Conservation (phyloP, 495 filamentous ascomycete species). For the Endocarpon pusillum region DNA sequence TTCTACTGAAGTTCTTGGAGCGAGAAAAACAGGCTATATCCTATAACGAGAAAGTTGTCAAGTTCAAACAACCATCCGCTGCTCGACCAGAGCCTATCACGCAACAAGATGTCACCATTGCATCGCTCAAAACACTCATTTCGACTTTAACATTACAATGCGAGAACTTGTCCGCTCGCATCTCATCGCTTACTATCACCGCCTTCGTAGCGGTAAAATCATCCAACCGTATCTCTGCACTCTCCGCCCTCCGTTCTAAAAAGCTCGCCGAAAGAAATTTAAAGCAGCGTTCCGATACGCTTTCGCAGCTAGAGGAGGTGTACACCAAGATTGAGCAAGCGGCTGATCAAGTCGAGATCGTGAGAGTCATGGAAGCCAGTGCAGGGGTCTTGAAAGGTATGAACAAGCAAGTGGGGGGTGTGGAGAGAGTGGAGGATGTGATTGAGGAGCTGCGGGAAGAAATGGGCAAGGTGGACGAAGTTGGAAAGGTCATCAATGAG, state of each 20-base stretch:
- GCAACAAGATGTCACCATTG: conserved; percentile 61
- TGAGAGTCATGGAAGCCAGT: conserved; percentile 65
- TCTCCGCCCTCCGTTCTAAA: conserved; percentile 63
- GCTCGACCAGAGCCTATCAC: conserved; percentile 37
- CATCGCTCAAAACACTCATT: conserved; percentile 53
- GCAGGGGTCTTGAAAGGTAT: conserved; percentile 50
- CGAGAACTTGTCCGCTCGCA: conserved; percentile 36
- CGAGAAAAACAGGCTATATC: conserved; percentile 47
- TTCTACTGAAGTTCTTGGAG: conserved; percentile 54
- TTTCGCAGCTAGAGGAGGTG: conserved; percentile 70
- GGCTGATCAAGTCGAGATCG: conserved; percentile 59
- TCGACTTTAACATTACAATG: conserved; percentile 45
- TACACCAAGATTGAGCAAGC: conserved; percentile 71
- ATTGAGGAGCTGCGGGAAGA: conserved; percentile 60
- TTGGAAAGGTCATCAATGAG: conserved; percentile 58
- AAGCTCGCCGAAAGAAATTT: conserved; percentile 62
- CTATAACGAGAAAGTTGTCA: conserved; percentile 55
- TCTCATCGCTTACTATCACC: conserved; percentile 27
- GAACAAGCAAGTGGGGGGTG: conserved; percentile 61
- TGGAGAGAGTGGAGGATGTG: conserved; percentile 56
- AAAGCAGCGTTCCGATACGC: conserved; percentile 44
- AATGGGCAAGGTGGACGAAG: conserved; percentile 69
- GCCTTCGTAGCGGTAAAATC: conserved; percentile 50
- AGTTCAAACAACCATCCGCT: conserved; percentile 39
- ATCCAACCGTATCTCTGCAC: conserved; percentile 56